Base-by-base conservation (phyloP, 1,284 basidiomycete genomes). In the Tylopilus orsonianus region DNA sequence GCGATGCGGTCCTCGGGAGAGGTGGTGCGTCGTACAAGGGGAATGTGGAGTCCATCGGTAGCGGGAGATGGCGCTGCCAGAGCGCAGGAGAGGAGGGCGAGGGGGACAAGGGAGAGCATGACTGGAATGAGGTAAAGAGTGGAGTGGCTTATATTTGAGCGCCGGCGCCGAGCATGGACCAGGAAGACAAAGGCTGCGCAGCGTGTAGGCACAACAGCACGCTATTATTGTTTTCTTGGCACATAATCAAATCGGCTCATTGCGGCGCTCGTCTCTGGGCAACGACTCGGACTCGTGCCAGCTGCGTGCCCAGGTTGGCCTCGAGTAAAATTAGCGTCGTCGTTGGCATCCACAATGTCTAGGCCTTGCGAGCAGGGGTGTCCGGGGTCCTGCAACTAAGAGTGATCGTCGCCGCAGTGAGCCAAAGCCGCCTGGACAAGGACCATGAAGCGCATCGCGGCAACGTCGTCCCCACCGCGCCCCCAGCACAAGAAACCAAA, bases 401-500 rank as follows among this genome's bases (percentile, higher is more conserved):
- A 26, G 26, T 5, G 6, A 26, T 10, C 26, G 26, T n/a, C n/a
- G n/a, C n/a, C n/a, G n/a, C n/a, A n/a, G n/a, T n/a, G n/a, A n/a
- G n/a, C n/a, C n/a, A n/a, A n/a, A n/a, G n/a, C n/a, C n/a, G n/a
- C n/a, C n/a, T n/a, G n/a, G 10, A 26, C 6, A 5, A 26, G 6
- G 26, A 10, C 16, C 6, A 74, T 73, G 73, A 75, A 74, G 47
- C 64, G 71, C 35, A 49, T 50, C 27, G 47, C 53, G 16, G 48
- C 58, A 10, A 26, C 39, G 9, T 39, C 59, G 3, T 55, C 62
- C 8, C 45, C 57, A 4, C 46, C 51, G 14, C 53, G 36, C 10
- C 56, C 50, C 16, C 61, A 55, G 34, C 59, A 47, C 48, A 67
- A 76, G 62, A 69, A 78, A 64, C 56, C 61, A 41, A 50, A 58